phyloP scores from a whole-genome alignment of 768 basidiomycete species.

The Russula vinacea region DNA sequence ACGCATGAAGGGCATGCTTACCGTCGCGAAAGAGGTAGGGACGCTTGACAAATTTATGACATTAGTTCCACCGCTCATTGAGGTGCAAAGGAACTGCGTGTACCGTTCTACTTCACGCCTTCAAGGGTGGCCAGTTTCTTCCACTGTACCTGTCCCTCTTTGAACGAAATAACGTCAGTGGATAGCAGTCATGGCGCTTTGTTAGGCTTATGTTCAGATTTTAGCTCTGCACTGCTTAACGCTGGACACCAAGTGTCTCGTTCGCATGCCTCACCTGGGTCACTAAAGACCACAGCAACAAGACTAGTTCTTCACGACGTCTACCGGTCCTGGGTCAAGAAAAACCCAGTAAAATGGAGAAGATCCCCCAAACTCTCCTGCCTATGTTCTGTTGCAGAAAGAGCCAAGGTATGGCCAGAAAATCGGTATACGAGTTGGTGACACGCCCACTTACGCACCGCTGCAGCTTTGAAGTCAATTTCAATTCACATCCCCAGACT shows the following conservation, averaged over 20 bases:
- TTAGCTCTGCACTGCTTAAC: slow-evolving; percentile 84
- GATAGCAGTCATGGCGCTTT: background rate
- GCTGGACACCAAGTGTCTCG: slow-evolving; percentile 82
- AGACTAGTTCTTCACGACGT: slow-evolving; percentile 75
- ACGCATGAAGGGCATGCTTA: slow-evolving; percentile 95
- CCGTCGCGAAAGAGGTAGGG: slow-evolving; percentile 81
- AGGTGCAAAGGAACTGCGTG: slow-evolving; percentile 61
- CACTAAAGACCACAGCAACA: slow-evolving; percentile 84
- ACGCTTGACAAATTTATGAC: slow-evolving; percentile 16
- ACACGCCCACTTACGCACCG: background rate
- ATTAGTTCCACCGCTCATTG: background rate
- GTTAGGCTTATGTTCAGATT: slow-evolving; percentile 11
- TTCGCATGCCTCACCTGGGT: slow-evolving; percentile 86
- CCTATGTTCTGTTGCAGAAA: slow-evolving; percentile 62
- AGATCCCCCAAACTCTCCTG: slow-evolving; percentile 74
- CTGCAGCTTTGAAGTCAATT: slow-evolving; percentile 62
- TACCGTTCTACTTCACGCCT: slow-evolving; percentile 88
- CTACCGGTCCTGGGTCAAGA: slow-evolving; percentile 80
- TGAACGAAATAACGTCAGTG: slow-evolving; percentile 72
- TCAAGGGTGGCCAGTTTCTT: slow-evolving; percentile 74
- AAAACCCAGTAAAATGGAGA: slow-evolving; percentile 82
- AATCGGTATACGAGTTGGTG: background rate
- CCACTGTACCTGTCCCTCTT: slow-evolving; percentile 72
- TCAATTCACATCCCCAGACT: slow-evolving; percentile 67
- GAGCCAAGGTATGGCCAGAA: slow-evolving; percentile 51